Conservation (phyloP, 2,329 filamentous ascomycete genomes). For the Calonectria leucothoes region DNA sequence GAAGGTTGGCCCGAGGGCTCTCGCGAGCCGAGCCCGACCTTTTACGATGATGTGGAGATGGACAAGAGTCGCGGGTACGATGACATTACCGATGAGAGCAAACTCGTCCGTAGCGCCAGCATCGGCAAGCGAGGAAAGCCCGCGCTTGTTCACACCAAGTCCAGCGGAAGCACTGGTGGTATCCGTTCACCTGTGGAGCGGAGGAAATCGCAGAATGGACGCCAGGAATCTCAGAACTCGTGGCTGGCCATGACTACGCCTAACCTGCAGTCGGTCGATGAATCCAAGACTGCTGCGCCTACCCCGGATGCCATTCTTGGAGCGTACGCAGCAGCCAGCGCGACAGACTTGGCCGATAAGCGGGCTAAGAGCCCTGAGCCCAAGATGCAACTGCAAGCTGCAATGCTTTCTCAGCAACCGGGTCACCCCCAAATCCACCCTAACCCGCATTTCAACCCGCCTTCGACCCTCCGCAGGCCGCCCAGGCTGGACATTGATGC, state of each 20-base stretch:
- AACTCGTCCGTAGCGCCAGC: slow-evolving; percentile 70
- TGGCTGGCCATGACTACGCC: slow-evolving; percentile 54
- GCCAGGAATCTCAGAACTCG: slow-evolving; percentile 59
- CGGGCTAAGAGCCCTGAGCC: slow-evolving; percentile 44
- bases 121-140: slow-evolving; percentile 71
- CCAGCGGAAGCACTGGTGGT: slow-evolving; percentile 26
- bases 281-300: slow-evolving; percentile 33
- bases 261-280: slow-evolving; percentile 28
- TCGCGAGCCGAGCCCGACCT: slow-evolving; percentile 57
- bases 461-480: slow-evolving; percentile 72
- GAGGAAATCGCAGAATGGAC: slow-evolving; percentile 58
- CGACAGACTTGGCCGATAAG: slow-evolving; percentile 53
- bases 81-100: slow-evolving; percentile 66
- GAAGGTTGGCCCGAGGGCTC: slow-evolving; percentile 71
- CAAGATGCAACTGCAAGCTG: slow-evolving; percentile 19
- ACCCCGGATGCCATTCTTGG: slow-evolving; percentile 61
- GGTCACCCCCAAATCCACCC: not conserved
- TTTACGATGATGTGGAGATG: slow-evolving; percentile 61
- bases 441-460: slow-evolving; percentile 47
- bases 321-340: slow-evolving; percentile 62
- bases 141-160: slow-evolving; percentile 60
- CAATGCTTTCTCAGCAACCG: not conserved
- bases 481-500: slow-evolving; percentile 85
- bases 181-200: slow-evolving; percentile 52
- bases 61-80: slow-evolving; percentile 57